Evolutionary conservation across 2,329 filamentous ascomycete species (phyloP).

Genomic region (Fusarium sp.): DNA sequence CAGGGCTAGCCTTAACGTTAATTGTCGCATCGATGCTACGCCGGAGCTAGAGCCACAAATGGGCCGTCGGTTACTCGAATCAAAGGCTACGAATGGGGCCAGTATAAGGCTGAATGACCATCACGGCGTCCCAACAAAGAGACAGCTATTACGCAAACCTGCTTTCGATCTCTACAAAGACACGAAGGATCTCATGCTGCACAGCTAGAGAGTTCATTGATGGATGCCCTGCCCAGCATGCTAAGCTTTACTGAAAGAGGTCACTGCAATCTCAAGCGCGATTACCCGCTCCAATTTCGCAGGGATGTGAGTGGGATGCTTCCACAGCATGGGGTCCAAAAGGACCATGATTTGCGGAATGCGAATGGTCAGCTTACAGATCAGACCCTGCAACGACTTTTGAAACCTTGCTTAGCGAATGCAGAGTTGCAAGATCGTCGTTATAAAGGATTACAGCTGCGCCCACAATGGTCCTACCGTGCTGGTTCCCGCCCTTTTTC

Average conservation of each 20-base stretch:
- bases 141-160: too few species aligned
- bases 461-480: background rate
- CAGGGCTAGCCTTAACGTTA: constrained; percentile 5
- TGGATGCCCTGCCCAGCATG: background rate
- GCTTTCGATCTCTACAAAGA: background rate
- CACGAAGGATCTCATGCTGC: background rate
- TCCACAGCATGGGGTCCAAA: constrained; percentile 7
- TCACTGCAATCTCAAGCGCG: background rate
- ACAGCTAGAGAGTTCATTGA: background rate
- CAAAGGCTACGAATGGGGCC: background rate
- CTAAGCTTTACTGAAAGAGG: background rate
- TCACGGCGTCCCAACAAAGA: too few species aligned
- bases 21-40: background rate
- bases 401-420: constrained; percentile 15
- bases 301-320: constrained; percentile 4
- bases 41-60: background rate
- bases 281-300: constrained; percentile 1
- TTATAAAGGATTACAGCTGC: constrained; percentile 15
- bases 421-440: constrained; percentile 14
- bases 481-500: background rate
- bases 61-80: background rate
- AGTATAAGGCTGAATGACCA: constrained; percentile 4
- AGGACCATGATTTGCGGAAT: constrained; percentile 25
- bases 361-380: constrained; percentile 31
- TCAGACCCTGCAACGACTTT: constrained; percentile 11